phyloP scores from a whole-genome alignment of 805 yeast species.

The Kodamaea kakaduensis region DNA sequence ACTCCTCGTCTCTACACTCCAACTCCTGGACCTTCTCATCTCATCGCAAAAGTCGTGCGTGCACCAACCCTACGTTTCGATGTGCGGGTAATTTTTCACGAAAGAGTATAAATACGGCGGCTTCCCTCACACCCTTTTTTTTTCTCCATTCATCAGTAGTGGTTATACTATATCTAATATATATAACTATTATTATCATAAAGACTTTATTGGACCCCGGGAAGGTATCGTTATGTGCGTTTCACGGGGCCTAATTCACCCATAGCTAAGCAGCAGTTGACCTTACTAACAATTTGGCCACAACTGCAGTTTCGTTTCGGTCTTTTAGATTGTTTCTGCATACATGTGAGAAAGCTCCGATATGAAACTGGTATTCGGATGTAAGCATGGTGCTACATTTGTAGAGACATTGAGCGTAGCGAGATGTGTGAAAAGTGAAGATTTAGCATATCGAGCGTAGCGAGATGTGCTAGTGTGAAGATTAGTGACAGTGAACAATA shows the following conservation, averaged over 20 bases:
- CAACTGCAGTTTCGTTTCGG: slow-evolving; percentile 74
- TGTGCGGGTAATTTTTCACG: too few species aligned
- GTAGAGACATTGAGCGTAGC: slow-evolving; percentile 6
- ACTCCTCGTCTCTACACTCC: too few species aligned
- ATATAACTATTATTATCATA: slow-evolving; percentile 52
- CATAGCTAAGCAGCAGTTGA: slow-evolving; percentile 66
- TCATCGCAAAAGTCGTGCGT: slow-evolving; percentile 1
- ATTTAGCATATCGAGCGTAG: too few species aligned
- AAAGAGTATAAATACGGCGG: slow-evolving; percentile 25
- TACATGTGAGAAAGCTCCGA: slow-evolving; percentile 35
- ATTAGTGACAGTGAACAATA: too few species aligned
- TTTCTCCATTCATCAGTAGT: slow-evolving; percentile 62
- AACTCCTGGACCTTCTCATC: background rate
- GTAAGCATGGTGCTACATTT: slow-evolving; percentile 52
- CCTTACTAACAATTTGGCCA: slow-evolving; percentile 71
- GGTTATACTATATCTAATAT: slow-evolving; percentile 72
- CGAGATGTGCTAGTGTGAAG: too few species aligned
- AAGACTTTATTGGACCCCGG: slow-evolving; percentile 42
- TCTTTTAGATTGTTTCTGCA: slow-evolving; percentile 54
- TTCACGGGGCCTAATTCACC: slow-evolving; percentile 12
- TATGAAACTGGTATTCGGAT: slow-evolving; percentile 34
- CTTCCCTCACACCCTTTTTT: slow-evolving; percentile 30
- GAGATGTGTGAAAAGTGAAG: too few species aligned
- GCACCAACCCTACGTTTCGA: too few species aligned
- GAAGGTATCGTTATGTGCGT: slow-evolving; percentile 21